Percentiles rank a stretch among this genome's conserved stretches.
These are phyloP conservation scores for Erigeron canadensis DNA, from an alignment of 129 eudicot genomes.

Conservation along the genomic window DNA sequence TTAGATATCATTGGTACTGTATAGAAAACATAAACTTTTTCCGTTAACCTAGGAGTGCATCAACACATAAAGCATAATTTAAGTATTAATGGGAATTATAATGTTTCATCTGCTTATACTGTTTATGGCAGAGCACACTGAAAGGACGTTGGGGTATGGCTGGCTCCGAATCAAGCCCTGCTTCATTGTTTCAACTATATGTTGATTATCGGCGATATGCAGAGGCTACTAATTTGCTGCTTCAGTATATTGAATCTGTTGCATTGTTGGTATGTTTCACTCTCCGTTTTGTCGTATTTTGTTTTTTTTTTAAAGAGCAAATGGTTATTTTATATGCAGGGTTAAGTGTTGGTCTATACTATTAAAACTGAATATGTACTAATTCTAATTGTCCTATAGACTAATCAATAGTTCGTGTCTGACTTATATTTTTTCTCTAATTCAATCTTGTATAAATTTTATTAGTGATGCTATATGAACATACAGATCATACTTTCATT, in stretches of 20 bases:
- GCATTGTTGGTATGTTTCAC: conserved; percentile 58
- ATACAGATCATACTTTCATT: too few species aligned
- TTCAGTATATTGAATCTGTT: conserved; percentile 72
- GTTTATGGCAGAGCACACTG: conserved; percentile 48
- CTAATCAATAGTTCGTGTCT: not conserved
- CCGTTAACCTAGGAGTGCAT: not conserved
- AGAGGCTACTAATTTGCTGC: conserved; percentile 60
- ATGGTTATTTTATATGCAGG: not conserved
- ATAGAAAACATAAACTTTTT: not conserved
- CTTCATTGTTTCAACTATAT: conserved; percentile 71
- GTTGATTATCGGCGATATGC: conserved; percentile 80
- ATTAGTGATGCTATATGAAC: too few species aligned
- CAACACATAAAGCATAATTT: not conserved
- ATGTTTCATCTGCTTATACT: not conserved
- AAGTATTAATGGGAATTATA: conserved; percentile 3
- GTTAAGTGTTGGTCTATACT: not conserved
- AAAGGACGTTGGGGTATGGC: conserved; percentile 72
- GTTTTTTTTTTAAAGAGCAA: not conserved
- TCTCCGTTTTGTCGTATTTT: not conserved
- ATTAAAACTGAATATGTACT: not conserved
- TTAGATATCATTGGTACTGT: not conserved
- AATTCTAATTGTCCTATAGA: conserved; percentile 1
- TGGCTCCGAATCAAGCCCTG: conserved; percentile 81
- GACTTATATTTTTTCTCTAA: not conserved
- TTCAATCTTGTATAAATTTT: too few species aligned